phyloP scores from a whole-genome alignment of 805 yeast species.

The Cyberlindnera euphorbiae region DNA sequence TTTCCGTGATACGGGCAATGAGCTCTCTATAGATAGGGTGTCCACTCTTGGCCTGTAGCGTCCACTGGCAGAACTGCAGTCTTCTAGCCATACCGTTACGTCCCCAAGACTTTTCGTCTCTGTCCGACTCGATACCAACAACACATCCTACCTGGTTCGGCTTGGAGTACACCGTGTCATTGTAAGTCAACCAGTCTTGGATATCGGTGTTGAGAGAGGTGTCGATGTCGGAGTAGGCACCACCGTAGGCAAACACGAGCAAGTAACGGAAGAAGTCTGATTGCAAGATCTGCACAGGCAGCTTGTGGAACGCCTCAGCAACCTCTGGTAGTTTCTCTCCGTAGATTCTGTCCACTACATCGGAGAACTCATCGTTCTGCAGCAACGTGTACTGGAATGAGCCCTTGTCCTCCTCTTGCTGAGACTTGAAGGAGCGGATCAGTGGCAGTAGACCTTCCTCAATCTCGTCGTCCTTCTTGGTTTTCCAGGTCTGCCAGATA shows the following conservation, averaged over 20 bases:
- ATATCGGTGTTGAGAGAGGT: conserved; percentile 51
- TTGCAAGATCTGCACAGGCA: conserved; percentile 78
- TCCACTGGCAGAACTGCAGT: conserved; percentile 58
- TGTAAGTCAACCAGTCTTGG: conserved; percentile 50
- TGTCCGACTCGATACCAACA: conserved; percentile 49
- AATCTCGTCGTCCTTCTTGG: conserved; percentile 4
- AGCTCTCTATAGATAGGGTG: conserved; percentile 54
- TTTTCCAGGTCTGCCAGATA: conserved; percentile 49
- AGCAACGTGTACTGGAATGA: conserved; percentile 10
- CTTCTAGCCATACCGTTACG: conserved; percentile 42
- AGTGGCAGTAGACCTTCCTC: conserved; percentile 9
- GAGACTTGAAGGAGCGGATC: conserved; percentile 7
- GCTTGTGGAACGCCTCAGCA: conserved; percentile 59
- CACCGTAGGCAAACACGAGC: conserved; percentile 73
- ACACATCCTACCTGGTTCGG: conserved; percentile 45
- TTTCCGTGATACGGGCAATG: conserved; percentile 49
- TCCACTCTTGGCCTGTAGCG: conserved; percentile 54
- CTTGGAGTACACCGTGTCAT: conserved; percentile 10
- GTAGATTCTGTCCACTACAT: conserved; percentile 30
- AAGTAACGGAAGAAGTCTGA: conserved; percentile 93
- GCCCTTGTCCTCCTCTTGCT: conserved; percentile 4
- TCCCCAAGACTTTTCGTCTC: conserved; percentile 48
- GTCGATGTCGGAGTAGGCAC: conserved; percentile 57
- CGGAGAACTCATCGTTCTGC: conserved; percentile 32
- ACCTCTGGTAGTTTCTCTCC: conserved; percentile 60